Base-by-base conservation (phyloP, 2,329 filamentous ascomycete species). In the Blastomyces emzantsi region DNA sequence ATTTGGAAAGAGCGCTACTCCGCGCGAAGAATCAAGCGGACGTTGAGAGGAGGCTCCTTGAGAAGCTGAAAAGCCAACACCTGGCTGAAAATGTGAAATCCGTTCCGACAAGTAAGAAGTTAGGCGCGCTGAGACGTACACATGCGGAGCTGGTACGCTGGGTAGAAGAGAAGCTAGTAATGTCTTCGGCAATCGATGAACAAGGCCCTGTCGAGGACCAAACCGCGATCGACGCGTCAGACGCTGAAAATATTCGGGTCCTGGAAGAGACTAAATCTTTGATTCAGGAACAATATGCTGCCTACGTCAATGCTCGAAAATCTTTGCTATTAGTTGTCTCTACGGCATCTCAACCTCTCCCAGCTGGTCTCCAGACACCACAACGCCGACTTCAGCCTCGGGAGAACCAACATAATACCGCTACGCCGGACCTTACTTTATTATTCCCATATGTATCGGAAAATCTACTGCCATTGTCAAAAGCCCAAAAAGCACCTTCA, bases 111-210 rank as follows among this genome's bases (percentile, higher is more conserved):
- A 22, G 39, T 2, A 47, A 30, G 36, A 63, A 59, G 39, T 43
- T 73, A 51, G 74, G 74, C 60, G 67, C 70, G 19, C 70, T 83
- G 33, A 73, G 78, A 60, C 71, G 72, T 47, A 80, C 79, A 15
- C 75, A 80, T 55, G 75, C 81, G 64, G 79, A 81, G 64, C 71
- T 83, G 54, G 75, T 82, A 5, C 73, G 77, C 55, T 83, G 81
- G 81, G 75, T 83, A 7, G 80, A 83, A 67, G 75, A 76, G 51
- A 80, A 81, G 54, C 67, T 83, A 56, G 73, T 77, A 22, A 25
- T 30, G 8, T 60, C 57, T 47, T 78, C 67, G 19, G 71, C 71
- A 55, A 71, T 68, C 5, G 70, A 70, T 60, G 68, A 68, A 5
- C 74, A 75, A 30, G 71, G 72, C 45, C 69, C 64, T 33, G 63